Evolutionary conservation across 805 yeast species (phyloP), one percentile per base, ranked within the genome.

Genomic region (Candida vaughaniae): DNA sequence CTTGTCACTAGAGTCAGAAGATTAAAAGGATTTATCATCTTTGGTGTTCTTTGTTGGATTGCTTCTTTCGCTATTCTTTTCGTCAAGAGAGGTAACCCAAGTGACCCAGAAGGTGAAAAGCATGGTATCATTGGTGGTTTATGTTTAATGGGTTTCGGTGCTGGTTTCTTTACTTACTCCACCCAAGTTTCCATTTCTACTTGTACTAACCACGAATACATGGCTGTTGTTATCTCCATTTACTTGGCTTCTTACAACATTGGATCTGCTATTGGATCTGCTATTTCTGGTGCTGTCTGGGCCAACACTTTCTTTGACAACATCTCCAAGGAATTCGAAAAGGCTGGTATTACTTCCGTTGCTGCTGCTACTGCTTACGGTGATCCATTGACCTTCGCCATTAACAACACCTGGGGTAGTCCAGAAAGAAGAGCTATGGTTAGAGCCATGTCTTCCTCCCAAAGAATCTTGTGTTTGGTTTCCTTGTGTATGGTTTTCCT

Each of bases 201-300:
- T 0, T 66, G 75, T 39, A 71, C 77, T 23, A 71, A 65, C 45
- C 89, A 81, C 58, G 81, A 77, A 51, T 70, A 75, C 57, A 73
- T 81, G 79, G 85, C 85, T 8, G 71, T 76, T 31, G 70, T 76
- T 22, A 71, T 80, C 29, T 71, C 86, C 2, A 56, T 80, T 27
- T 77, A 75, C 58, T 64, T 77, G 46, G 68, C 87, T 2, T 55
- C 73, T 16, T 80, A 79, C 55, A 71, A 75, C 46, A 66, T 82
- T 39, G 90, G 90, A 6, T 56, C 77, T 9, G 84, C 85, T 4
- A 48, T 82, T 33, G 89, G 89, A 16, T 58, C 72, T 22, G 60
- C 82, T 16, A 72, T 83, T 16, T 71, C 85, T 15, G 88, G 87
- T 46, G 86, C 87, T 20, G 69, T 82, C 29, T 83, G 87, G 87